Evolutionary conservation across 2,329 filamentous ascomycete species (phyloP), one percentile per base, ranked within the genome.

Genomic region (Stagonosporopsis rhizophila): DNA sequence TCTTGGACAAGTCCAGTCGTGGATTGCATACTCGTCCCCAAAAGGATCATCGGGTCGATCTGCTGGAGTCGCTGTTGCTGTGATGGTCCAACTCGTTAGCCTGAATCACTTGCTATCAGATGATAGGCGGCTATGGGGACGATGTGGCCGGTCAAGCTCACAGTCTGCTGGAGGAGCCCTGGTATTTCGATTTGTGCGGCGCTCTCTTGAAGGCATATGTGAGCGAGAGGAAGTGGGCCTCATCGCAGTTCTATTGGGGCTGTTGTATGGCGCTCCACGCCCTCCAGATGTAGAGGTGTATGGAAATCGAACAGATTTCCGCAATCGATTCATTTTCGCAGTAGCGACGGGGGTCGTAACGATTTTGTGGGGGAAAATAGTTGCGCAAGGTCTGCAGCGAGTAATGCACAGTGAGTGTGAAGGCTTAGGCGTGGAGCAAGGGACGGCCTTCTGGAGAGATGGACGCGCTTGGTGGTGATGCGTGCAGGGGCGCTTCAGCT

Each of bases 1-100:
- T 12, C n/a, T 34, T n/a, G 49, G 49, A 15, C 49, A 52, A 2
- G n/a, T 35, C 49, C 49, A 52, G 20, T 27, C 30, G 20, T 28
- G 19, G 5, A 50, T n/a, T 4, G 15, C 35, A 19, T 50, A 15
- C 14, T 30, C 32, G 30, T 49, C 20, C 19, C 22, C 20, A 23
- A 49, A 49, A 30, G 46, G 38, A 15, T 28, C 22, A 20, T n/a
- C 11, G 14, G 4, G 2, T 7, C 20, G 8, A 9, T 28, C 37
- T 7, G 4, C 19, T 8, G 19, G 25, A 32, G 12, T 14, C 4
- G 23, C 11, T 32, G 17, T 32, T 4, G 11, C 12, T 39, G 45
- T 25, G 9, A 11, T 5, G 17, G 6, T 20, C 35, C 35, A 6
- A 20, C 19, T 20, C 17, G 17, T 38, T 12, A 38, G n/a, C 35